Evolutionary conservation across 1,284 basidiomycete genomes (phyloP).

Genomic region (Ceratorhiza oryzae-sativae): DNA sequence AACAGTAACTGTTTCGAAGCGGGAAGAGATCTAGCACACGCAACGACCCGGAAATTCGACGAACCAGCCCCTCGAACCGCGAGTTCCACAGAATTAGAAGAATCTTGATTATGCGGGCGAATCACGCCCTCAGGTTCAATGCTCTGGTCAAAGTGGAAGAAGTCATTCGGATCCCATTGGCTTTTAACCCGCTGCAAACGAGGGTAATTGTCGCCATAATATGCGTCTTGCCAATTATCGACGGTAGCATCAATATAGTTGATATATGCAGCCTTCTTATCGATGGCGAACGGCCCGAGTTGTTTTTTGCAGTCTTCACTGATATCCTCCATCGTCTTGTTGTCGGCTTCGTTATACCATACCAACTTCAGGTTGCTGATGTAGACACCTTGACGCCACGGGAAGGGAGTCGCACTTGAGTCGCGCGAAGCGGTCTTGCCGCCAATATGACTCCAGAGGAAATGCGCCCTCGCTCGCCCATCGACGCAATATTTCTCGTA

Average conservation of each 20-base stretch:
- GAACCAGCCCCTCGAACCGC: too few species aligned
- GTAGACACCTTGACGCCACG: constrained; percentile 25
- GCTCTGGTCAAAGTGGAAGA: constrained; percentile 1
- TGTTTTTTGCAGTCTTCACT: background rate
- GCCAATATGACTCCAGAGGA: constrained; percentile 31
- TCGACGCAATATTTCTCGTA: background rate
- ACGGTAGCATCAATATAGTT: constrained; percentile 27
- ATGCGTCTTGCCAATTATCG: constrained; percentile 12
- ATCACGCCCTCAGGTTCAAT: too few species aligned
- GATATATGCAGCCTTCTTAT: background rate
- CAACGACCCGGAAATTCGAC: too few species aligned
- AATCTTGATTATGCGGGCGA: too few species aligned
- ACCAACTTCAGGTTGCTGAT: constrained; percentile 8
- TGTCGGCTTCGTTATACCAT: background rate
- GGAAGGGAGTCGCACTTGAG: constrained; percentile 5
- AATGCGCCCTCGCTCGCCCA: background rate
- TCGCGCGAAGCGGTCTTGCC: background rate
- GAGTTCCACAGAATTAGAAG: too few species aligned
- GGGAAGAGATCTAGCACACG: too few species aligned
- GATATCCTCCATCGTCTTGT: too few species aligned
- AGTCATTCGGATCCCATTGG: constrained; percentile 29
- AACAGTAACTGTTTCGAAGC: too few species aligned
- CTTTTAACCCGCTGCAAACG: background rate
- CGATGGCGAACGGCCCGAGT: constrained; percentile 5
- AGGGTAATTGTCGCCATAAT: constrained; percentile 18